A percentile compares a stretch with the other conserved stretches of the same genome.
These are phyloP conservation scores for Pisolithus orientalis DNA, from an alignment of 768 basidiomycete species.

Conservation along the genomic window DNA sequence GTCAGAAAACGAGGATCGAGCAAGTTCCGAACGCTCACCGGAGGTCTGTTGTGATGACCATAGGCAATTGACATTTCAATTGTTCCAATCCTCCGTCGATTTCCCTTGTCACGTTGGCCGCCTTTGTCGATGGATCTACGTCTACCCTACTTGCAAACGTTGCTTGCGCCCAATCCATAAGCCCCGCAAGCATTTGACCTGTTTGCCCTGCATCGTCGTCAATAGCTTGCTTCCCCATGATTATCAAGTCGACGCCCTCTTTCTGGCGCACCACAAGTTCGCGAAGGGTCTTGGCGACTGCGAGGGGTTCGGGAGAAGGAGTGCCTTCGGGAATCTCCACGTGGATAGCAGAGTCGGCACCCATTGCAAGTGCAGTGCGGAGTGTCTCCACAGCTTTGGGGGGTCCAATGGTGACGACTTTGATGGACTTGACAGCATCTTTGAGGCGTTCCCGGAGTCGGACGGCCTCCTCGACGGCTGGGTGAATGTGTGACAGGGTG, in stretches of 20 bases:
- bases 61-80: conserved; percentile 69
- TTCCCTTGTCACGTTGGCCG: conserved; percentile 75
- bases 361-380: conserved; percentile 96
- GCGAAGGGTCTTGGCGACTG: conserved; percentile 80
- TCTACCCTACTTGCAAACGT: conserved; percentile 90
- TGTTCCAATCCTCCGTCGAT: conserved; percentile 93
- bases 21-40: conserved; percentile 45
- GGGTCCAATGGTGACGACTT: conserved; percentile 91
- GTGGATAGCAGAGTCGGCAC: conserved; percentile 90
- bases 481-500: not conserved
- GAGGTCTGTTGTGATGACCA: conserved; percentile 89
- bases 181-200: conserved; percentile 94
- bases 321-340: conserved; percentile 73
- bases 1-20: not conserved
- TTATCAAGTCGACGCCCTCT: conserved; percentile 73
- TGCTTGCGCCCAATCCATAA: conserved; percentile 89
- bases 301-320: conserved; percentile 82
- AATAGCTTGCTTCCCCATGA: conserved; percentile 97
- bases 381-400: conserved; percentile 85
- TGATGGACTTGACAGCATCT: conserved; percentile 75
- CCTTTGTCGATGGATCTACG: conserved; percentile 55
- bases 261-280: conserved; percentile 64
- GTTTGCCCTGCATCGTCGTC: conserved; percentile 96
- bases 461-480: conserved; percentile 96
- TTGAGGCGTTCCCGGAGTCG: conserved; percentile 85